A percentile compares a stretch with the other conserved stretches of the same genome.
These are phyloP conservation scores for Zoysia japonica DNA, from an alignment of 176 grass and related monocot genomes.

Conservation along the genomic window DNA sequence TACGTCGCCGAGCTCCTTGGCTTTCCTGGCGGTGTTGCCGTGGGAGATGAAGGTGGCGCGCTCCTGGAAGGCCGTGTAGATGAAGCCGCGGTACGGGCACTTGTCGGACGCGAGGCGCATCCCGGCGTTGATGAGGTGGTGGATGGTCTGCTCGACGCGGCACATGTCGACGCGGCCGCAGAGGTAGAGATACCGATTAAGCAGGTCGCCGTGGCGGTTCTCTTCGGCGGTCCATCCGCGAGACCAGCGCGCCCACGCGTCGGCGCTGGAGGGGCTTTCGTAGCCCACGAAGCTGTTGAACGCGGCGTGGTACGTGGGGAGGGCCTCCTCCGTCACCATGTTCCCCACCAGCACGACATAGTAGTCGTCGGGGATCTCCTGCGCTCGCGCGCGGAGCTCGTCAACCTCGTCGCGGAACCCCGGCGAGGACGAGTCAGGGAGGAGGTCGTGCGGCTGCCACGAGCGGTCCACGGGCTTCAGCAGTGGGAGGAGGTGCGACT, in stretches of 20 bases:
- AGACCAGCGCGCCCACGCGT: conserved; percentile 47
- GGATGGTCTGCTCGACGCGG: conserved; percentile 48
- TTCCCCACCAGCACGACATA: conserved; percentile 54
- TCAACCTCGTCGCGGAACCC: conserved; percentile 38
- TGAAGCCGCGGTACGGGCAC: conserved; percentile 46
- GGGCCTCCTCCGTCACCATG: conserved; percentile 55
- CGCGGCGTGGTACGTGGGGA: conserved; percentile 46
- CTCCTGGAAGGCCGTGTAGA: conserved; percentile 56
- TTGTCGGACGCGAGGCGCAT: conserved; percentile 25
- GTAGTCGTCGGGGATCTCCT: conserved; percentile 50
- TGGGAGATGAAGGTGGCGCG: conserved; percentile 52
- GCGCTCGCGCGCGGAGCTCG: conserved; percentile 31
- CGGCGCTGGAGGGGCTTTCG: conserved; percentile 19
- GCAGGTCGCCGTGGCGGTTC: conserved; percentile 68
- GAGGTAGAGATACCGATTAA: conserved; percentile 40
- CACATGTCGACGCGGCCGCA: conserved; percentile 35
- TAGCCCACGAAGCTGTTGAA: conserved; percentile 45
- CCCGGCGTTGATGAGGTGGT: conserved; percentile 46
- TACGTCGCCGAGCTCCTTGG: conserved; percentile 21
- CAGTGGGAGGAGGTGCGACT: conserved; percentile 37
- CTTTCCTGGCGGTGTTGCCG: conserved; percentile 43
- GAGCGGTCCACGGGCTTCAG: conserved; percentile 42
- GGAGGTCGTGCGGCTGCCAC: conserved; percentile 52
- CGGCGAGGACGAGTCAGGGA: conserved; percentile 32
- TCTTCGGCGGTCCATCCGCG: conserved; percentile 67